Evolutionary conservation across 305 asterid genomes (phyloP), one percentile per base, ranked within the genome.

Genomic region (Fraxinus ornus): DNA sequence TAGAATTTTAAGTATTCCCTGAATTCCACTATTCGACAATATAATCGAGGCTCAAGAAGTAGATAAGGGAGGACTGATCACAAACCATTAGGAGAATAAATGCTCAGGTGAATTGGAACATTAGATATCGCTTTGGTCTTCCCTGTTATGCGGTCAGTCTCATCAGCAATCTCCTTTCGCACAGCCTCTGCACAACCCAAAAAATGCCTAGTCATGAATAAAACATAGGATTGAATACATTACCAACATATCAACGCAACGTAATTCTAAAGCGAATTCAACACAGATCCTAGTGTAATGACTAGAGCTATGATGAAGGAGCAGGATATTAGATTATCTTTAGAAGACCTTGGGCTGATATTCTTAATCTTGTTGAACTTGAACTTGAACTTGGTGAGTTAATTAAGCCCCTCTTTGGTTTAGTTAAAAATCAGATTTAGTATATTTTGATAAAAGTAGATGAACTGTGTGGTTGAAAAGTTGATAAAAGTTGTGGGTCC

Each of bases 81-180:
- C 95, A 66, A 88, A 95, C 98, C 99, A 84, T 86, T 92, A 49
- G 99, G 97, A 87, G 98, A 95, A 90, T 94, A 94, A 82, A 96
- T 92, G 90, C 99, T 96, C 81, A 95, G 91, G 84, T 95, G 99
- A 91, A 95, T 95, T 37, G 99, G 99, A 86, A 91, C 72, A 66
- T 95, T 95, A 28, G 98, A 95, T 79, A 95, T 95, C 83, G 91
- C 95, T 83, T 95, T 95, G 82, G 81, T 76, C 91, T 91, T 90
- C 88, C 99, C 98, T 62, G 97, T 95, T 84, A 94, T 94, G 52
- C 98, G 97, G 76, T 95, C 99, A 7, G 98, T 95, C 90, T 95
- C 99, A 88, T 95, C 99, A 33, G 96, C 89, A 76, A 95, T 95
- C 91, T 95, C 98, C 86, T 91, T 89, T 55, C 97, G 91, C 68